phyloP scores from a whole-genome alignment of 192 early-diverging fungal genomes.

The Paraglomus occultum region DNA sequence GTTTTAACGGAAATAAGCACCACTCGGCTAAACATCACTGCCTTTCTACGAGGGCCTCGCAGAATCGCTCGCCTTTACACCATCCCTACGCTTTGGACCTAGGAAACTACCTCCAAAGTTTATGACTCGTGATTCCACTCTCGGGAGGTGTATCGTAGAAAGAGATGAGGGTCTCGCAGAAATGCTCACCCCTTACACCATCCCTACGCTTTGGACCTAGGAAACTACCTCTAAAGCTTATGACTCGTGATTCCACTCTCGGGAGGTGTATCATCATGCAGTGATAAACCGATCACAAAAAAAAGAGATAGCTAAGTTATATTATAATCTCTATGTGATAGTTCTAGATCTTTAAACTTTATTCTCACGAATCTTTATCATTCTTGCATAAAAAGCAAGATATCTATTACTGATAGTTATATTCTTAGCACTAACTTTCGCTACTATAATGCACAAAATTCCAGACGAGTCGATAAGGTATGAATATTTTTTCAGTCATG shows the following conservation, averaged over 20 bases:
- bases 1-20: background rate
- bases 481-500: conserved; percentile 17
- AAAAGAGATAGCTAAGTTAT: conserved; percentile 21
- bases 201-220: conserved; percentile 16
- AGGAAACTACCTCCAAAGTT: conserved; percentile 22
- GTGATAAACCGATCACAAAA: conserved; percentile 26
- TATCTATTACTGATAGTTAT: conserved; percentile 17
- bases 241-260: no score
- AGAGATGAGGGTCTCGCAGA: conserved; percentile 2
- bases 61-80: conserved; percentile 12
- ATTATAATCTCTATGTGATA: conserved; percentile 13
- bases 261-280: conserved; percentile 13
- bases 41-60: conserved; percentile 16
- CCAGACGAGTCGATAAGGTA: conserved; percentile 12
- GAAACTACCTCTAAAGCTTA: conserved; percentile 16
- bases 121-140: conserved; percentile 20
- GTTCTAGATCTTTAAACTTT: conserved; percentile 13
- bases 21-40: background rate
- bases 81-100: conserved; percentile 24
- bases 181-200: conserved; percentile 10
- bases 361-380: conserved; percentile 15
- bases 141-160: conserved; percentile 22
- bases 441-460: conserved; percentile 14
- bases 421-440: conserved; percentile 11
- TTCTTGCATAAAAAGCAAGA: conserved; percentile 12